A percentile compares a stretch with the other conserved stretches of the same genome.
Conservation (phyloP, 306 rosid species). For the Chamaecrista fasciculata region DNA sequence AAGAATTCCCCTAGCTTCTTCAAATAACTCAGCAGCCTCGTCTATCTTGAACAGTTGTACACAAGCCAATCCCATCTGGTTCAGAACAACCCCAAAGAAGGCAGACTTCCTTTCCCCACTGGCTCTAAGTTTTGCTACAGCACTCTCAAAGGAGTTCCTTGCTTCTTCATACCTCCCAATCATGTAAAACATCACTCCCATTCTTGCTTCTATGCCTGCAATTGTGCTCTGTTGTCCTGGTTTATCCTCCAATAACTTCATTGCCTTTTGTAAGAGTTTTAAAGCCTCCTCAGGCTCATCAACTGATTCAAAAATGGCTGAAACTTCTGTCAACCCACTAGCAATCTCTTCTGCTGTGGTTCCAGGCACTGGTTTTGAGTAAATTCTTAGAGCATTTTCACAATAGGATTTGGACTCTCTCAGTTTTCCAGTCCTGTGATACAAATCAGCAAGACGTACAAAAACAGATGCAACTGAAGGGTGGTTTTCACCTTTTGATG, state of each 20-base stretch:
- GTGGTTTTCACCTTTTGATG: conserved; percentile 90
- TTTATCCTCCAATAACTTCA: conserved; percentile 91
- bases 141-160: conserved; percentile 76
- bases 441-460: conserved; percentile 92
- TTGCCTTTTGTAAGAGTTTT: conserved; percentile 78
- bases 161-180: conserved; percentile 84
- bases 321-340: conserved; percentile 84
- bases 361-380: conserved; percentile 94
- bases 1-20: conserved; percentile 90
- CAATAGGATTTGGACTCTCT: conserved; percentile 94
- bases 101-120: conserved; percentile 97
- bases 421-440: conserved; percentile 94
- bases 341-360: conserved; percentile 89
- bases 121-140: conserved; percentile 78
- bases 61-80: conserved; percentile 98
- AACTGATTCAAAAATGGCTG: conserved; percentile 91
- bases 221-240: conserved; percentile 97
- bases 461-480: conserved; percentile 89
- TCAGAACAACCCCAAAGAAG: conserved; percentile 94
- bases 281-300: conserved; percentile 95
- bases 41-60: conserved; percentile 97
- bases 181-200: conserved; percentile 96
- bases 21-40: conserved; percentile 94
- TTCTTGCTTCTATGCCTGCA: conserved; percentile 95
- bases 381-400: conserved; percentile 89